Percentiles rank a stretch among this genome's conserved stretches.
Evolutionary conservation across 345 rosid genomes (phyloP).

Genomic region (Streptanthus diversifolius): DNA sequence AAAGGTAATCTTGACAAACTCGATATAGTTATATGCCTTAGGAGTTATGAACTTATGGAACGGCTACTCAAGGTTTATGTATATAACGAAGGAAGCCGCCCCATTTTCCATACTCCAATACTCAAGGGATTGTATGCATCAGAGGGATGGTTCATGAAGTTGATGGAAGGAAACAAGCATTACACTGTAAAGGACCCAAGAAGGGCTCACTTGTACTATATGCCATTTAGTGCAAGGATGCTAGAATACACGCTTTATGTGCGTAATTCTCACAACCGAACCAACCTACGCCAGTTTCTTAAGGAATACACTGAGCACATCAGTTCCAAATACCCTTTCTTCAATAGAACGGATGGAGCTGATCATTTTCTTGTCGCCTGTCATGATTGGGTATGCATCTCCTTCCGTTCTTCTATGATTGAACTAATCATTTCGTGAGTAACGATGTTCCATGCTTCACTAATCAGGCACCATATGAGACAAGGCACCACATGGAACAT

Average conservation of each 20-base stretch:
- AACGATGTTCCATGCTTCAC: not conserved
- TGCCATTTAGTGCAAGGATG: conserved; percentile 97
- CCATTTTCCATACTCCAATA: conserved; percentile 82
- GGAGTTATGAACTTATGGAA: conserved; percentile 98
- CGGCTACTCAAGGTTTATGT: conserved; percentile 66
- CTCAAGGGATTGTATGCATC: conserved; percentile 96
- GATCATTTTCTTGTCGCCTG: conserved; percentile 96
- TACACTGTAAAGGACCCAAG: conserved; percentile 73
- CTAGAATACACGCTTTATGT: conserved; percentile 78
- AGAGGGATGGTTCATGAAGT: conserved; percentile 99
- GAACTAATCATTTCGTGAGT: not conserved
- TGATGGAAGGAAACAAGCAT: conserved; percentile 75
- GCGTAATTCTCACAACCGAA: conserved; percentile 85
- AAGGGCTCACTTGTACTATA: conserved; percentile 82
- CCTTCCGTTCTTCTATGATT: not conserved
- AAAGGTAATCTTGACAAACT: conserved; percentile 25
- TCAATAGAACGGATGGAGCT: conserved; percentile 85
- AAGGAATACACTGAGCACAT: conserved; percentile 67
- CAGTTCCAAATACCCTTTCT: conserved; percentile 82
- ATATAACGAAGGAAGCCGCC: conserved; percentile 81
- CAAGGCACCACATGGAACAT: conserved; percentile 96
- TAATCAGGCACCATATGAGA: conserved; percentile 90
- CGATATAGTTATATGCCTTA: conserved; percentile 34
- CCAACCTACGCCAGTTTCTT: conserved; percentile 67
- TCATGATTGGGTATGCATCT: conserved; percentile 86